phyloP scores from a whole-genome alignment of 2,329 filamentous ascomycete species.

The Monosporascus sp. region DNA sequence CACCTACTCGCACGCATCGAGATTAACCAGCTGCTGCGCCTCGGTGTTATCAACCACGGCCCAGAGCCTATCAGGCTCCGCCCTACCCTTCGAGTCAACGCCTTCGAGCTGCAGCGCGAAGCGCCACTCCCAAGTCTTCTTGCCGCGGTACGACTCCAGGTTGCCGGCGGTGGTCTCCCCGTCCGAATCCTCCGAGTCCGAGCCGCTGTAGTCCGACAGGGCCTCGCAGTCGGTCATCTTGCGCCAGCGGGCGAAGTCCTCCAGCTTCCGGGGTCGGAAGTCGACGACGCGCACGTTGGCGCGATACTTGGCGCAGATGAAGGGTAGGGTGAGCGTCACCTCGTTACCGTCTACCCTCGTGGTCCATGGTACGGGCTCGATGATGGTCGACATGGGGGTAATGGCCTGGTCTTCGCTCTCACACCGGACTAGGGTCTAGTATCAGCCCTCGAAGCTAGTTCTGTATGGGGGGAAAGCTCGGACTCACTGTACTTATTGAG shows the following conservation, averaged over 20 bases:
- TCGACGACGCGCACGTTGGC: conserved; percentile 73
- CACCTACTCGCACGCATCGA: conserved; percentile 42
- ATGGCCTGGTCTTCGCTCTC: conserved; percentile 35
- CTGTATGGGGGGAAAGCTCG: no score
- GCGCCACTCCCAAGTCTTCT: conserved; percentile 68
- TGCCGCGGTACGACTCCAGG: conserved; percentile 18
- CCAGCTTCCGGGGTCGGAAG: conserved; percentile 65
- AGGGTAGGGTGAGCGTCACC: conserved; percentile 52
- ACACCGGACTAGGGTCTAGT: conserved; percentile 36
- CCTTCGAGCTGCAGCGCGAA: conserved; percentile 79
- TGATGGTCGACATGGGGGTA: conserved; percentile 34
- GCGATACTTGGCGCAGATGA: conserved; percentile 68
- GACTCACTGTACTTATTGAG: conserved; percentile 27
- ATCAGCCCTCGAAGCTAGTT: conserved; percentile 5
- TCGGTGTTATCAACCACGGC: conserved; percentile 59
- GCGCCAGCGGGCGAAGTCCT: conserved; percentile 60
- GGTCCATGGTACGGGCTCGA: conserved; percentile 34
- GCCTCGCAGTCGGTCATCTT: conserved; percentile 42
- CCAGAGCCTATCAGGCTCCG: conserved; percentile 50
- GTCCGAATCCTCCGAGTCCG: background rate
- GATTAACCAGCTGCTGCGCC: conserved; percentile 42
- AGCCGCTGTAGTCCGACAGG: conserved; percentile 40
- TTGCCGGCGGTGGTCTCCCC: conserved; percentile 19
- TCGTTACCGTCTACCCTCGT: conserved; percentile 36
- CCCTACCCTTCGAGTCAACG: conserved; percentile 35